Conservation (phyloP, 129 eudicot genomes). For the Flaveria robusta region DNA sequence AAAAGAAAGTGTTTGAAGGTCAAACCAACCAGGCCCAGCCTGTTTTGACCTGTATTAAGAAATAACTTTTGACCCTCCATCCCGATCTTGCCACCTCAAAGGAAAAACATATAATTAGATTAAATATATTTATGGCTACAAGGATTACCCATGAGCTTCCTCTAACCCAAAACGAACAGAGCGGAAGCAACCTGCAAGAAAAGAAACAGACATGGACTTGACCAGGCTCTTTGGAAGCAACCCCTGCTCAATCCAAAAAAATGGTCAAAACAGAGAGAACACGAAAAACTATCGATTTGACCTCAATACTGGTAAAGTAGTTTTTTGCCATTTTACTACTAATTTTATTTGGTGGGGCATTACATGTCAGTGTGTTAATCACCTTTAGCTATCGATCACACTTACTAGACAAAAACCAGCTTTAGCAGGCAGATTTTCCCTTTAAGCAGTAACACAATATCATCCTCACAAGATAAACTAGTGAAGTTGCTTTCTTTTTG, state of each 20-base stretch:
- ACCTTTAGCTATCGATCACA: neutral
- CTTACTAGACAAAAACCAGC: neutral
- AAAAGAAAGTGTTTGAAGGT: neutral
- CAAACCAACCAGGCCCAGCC: slow-evolving; percentile 1
- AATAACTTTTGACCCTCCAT: neutral
- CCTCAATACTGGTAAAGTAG: too few species aligned
- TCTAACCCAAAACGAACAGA: slow-evolving; percentile 94
- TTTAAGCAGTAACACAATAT: neutral
- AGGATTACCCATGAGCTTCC: slow-evolving; percentile 97
- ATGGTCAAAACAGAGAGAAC: slow-evolving; percentile 15
- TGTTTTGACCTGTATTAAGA: slow-evolving; percentile 2
- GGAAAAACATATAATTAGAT: neutral
- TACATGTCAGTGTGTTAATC: neutral
- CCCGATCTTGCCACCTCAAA: slow-evolving; percentile 10
- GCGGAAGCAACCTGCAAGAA: slow-evolving; percentile 95
- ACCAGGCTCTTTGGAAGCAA: slow-evolving; percentile 66
- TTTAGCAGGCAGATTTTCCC: neutral
- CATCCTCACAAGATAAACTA: neutral
- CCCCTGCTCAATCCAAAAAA: slow-evolving; percentile 52
- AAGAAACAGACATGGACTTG: slow-evolving; percentile 89
- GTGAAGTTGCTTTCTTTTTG: neutral
- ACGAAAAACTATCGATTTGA: neutral
- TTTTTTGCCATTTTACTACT: neutral
- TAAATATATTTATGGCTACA: slow-evolving; percentile 20
- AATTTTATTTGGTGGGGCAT: neutral